Evolutionary conservation across 768 basidiomycete genomes (phyloP), one percentile per base, ranked within the genome.

Genomic region (Macrolepiota albuminosa): DNA sequence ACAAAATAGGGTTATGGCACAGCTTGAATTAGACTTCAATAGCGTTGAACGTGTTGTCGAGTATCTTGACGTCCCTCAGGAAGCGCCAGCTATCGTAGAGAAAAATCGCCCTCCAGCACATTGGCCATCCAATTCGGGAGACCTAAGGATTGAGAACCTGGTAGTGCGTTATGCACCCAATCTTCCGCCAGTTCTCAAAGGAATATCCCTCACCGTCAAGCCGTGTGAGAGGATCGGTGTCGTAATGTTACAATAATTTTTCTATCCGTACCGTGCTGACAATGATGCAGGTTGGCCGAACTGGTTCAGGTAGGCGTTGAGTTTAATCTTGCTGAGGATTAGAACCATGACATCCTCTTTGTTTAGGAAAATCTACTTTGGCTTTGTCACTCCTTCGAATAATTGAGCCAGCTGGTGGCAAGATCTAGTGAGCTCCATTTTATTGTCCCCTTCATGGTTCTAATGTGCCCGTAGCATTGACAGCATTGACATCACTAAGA

Each of bases 1-100:
- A 9, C 24, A 9, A 3, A 13, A 8, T 60, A 84, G 84, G 63
- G 86, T 89, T 9, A 80, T 82, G 50, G 88, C 87, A 3, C 86
- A 88, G 63, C 70, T 89, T 2, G 88, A 89, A 67, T 78, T 89
- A 13, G 86, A 89, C 64, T 89, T 88, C 71, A 89, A 88, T 66
- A 84, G 86, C 42, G 83, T 89, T 1, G 88, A 91, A 66, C 83
- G 89, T 59, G 84, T 89, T 26, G 79, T 83, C 16, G 88, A 89
- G 69, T 89, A 89, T 66, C 75, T 89, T 21, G 80, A 82, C 39
- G 78, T 88, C 8, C 80, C 82, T 1, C 85, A 88, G 68, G 88
- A 91, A 70, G 85, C 87, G 0, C 84, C 86, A 45, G 81, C 85
- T 0, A 72, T 84, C 47, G 77, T 85, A 54, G 75, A 82, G 31